Evolutionary conservation across 495 filamentous ascomycete species (phyloP), one percentile per base, ranked within the genome.

Genomic region (Daldinia childiae): DNA sequence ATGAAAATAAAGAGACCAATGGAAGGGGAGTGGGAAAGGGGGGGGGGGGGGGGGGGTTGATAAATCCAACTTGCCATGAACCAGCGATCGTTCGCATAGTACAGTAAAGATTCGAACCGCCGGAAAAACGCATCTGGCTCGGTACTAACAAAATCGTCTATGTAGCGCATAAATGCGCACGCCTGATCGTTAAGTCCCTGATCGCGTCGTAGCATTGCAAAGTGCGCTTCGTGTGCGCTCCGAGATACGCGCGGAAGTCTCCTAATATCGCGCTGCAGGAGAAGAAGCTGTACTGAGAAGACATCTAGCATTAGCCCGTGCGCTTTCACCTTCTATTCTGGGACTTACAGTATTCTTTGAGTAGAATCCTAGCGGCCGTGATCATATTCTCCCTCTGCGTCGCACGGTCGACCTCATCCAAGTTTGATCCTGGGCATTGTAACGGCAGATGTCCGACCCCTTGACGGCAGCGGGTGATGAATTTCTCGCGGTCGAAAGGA

Each of bases 141-240:
- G 29, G 17, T 36, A 32, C 11, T 41, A 29, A 73, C 19, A 41
- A 61, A 69, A 29, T 68, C 65, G 29, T 72, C 64, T 9, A 72
- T 65, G 12, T 72, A 50, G 9, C 64, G 64, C 69, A 68, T 68
- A 34, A 57, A 72, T 15, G 69, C 60, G 2, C 27, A 59, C 19
- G 62, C 70, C 26, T 62, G 26, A n/a, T 65, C 29, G 26, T 54
- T 19, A 6, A 68, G 62, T 3, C 39, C 45, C 17, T 72, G 38
- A 4, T 9, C 5, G 1, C 21, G 0, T 38, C 14, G 39, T 32
- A 36, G 34, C 0, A n/a, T 14, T 1, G 55, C 15, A 50, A 62
- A 73, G 27, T 69, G 61, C 1, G 36, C 24, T 30, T 68, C 50
- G 30, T 73, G 65, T 3, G 61, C 65, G 27, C 45, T 32, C 30